These are phyloP conservation scores for Pichia californica DNA, from an alignment of 805 yeast species.

Conservation along the genomic window DNA sequence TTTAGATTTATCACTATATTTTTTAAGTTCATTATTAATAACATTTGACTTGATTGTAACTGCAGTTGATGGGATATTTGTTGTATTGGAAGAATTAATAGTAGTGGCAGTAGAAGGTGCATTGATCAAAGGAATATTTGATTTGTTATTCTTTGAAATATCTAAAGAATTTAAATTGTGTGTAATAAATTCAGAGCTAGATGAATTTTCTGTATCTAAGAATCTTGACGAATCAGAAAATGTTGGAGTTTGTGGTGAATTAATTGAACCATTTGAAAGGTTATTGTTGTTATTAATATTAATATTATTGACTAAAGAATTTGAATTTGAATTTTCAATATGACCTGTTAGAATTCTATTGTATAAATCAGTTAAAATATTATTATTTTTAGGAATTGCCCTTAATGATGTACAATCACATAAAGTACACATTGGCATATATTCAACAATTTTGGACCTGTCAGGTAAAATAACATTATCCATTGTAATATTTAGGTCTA, in stretches of 20 bases:
- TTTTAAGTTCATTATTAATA: neutral
- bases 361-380: conserved; percentile 16
- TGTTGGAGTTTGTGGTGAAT: conserved; percentile 1
- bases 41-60: too few species aligned
- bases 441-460: conserved; percentile 6
- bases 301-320: too few species aligned
- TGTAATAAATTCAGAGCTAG: neutral
- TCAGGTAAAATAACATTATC: conserved; percentile 1
- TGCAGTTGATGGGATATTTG: too few species aligned
- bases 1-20: neutral
- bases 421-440: conserved; percentile 23
- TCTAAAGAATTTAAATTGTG: neutral
- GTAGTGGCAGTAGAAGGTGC: too few species aligned
- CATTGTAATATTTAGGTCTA: conserved; percentile 22
- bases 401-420: conserved; percentile 14
- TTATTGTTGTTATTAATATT: too few species aligned
- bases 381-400: conserved; percentile 21
- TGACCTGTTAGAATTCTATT: conserved; percentile 9
- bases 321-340: neutral
- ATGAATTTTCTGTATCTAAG: conserved; percentile 1
- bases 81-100: too few species aligned
- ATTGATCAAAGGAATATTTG: too few species aligned
- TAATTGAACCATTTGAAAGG: neutral
- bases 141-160: neutral
- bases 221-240: conserved; percentile 2